Evolutionary conservation across 805 yeast genomes (phyloP), one percentile per base, ranked within the genome.

Genomic region (Wickerhamiella sorbophila): DNA sequence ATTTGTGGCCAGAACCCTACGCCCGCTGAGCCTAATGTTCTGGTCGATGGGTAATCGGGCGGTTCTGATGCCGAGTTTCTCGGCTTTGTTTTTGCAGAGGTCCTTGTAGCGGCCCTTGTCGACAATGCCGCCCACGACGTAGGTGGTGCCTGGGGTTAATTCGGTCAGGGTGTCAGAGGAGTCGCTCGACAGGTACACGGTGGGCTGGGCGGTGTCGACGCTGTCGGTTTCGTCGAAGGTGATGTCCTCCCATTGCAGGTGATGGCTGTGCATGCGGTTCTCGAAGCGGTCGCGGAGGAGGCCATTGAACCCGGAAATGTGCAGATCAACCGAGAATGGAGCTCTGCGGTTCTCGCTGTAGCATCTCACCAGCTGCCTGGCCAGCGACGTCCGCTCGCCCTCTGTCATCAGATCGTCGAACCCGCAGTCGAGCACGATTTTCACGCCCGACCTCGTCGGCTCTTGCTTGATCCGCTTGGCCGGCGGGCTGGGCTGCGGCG

Each of bases 71-170:
- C 87, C 85, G 50, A 82, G 61, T 44, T 67, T 63, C 49, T 76
- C 70, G 1, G 97, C 97, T 59, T 87, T 91, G 48, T 80, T 70
- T 38, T 74, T 68, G 58, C 98, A 88, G 27, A 88, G 60, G 48
- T 69, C 67, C 60, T 84, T 83, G 63, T 86, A 79, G 52, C 97
- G 72, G 45, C 93, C 93, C 59, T 88, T 88, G 59, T 88, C 98
- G 2, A 88, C 97, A 43, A 88, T 88, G 0, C 97, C 98, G 8
- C 98, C 98, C 39, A 88, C 76, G 34, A 88, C 74, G 52, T 88
- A 88, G 0, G 93, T 82, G 56, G 69, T 66, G 2, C 79, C 82
- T 4, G 75, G 73, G 46, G 78, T 75, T 41, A 88, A 64, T 20
- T 66, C 72, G 9, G 70, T 74, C 29, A 91, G 53, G 18, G 67